Evolutionary conservation across 73 alveolate genomes (phyloP).

Genomic region (Tetrahymena thermophila): DNA sequence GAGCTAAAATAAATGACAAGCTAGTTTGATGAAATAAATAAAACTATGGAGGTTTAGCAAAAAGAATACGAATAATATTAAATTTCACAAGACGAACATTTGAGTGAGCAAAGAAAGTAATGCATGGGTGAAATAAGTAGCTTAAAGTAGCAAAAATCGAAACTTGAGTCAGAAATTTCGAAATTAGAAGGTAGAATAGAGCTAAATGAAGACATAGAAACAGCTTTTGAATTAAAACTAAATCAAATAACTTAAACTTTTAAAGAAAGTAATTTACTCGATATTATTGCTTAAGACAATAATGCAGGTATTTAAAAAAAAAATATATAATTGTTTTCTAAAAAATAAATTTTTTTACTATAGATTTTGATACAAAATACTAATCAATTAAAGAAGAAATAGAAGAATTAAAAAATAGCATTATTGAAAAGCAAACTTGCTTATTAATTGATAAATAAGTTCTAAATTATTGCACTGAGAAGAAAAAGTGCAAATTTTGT

Average conservation of each 20-base stretch:
- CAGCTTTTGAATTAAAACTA: neutral
- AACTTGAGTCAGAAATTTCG: neutral
- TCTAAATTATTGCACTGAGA: neutral
- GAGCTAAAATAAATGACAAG: neutral
- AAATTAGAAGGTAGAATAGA: neutral
- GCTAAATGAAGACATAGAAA: neutral
- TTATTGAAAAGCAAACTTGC: neutral
- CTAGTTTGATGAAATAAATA: neutral
- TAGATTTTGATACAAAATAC: neutral
- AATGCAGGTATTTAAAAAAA: neutral
- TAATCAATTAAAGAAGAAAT: neutral
- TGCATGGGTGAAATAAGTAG: neutral
- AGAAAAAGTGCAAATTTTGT: neutral
- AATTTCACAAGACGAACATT: neutral
- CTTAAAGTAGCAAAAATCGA: neutral
- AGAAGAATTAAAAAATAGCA: neutral
- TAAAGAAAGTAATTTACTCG: neutral
- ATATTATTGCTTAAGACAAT: neutral
- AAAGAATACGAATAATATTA: neutral
- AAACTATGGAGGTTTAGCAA: neutral
- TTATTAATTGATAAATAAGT: neutral
- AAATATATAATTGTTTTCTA: too few relatives aligned
- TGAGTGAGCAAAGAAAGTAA: neutral
- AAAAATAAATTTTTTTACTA: neutral
- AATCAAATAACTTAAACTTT: neutral